Evolutionary conservation across 257 asterid genomes (phyloP).

Genomic region (Solanum chmielewskii): DNA sequence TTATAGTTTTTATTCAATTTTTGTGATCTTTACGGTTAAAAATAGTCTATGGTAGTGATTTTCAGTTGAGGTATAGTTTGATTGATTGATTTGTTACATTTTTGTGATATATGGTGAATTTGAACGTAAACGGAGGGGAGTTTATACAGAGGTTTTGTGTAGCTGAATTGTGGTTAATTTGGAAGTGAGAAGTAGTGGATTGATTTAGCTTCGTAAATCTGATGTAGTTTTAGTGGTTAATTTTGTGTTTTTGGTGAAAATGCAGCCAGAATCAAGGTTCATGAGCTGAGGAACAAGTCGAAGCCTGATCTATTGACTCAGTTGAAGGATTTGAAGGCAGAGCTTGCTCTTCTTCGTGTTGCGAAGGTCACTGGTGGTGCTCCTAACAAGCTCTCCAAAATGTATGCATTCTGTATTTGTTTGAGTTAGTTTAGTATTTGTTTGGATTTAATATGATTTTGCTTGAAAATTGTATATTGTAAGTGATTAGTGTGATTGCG

Average conservation of each 20-base stretch:
- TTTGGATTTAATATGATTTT: background rate
- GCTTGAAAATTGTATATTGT: background rate
- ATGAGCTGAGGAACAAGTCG: conserved; percentile 47
- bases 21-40: background rate
- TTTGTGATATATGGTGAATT: background rate
- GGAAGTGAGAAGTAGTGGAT: background rate
- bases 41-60: background rate
- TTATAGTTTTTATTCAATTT: background rate
- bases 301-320: conserved; percentile 39
- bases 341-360: conserved; percentile 44
- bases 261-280: conserved; percentile 57
- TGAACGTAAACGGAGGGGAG: background rate
- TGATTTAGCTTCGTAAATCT: background rate
- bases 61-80: background rate
- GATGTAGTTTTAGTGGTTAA: background rate
- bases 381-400: conserved; percentile 53
- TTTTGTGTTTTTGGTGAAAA: background rate
- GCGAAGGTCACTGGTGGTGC: conserved; percentile 65
- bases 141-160: background rate
- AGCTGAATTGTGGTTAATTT: background rate
- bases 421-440: background rate
- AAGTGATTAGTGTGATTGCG: background rate
- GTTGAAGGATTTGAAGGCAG: conserved; percentile 48
- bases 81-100: background rate
- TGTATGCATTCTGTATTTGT: background rate